Evolutionary conservation across 306 rosid genomes (phyloP).

Genomic region (Arachis stenosperma): DNA sequence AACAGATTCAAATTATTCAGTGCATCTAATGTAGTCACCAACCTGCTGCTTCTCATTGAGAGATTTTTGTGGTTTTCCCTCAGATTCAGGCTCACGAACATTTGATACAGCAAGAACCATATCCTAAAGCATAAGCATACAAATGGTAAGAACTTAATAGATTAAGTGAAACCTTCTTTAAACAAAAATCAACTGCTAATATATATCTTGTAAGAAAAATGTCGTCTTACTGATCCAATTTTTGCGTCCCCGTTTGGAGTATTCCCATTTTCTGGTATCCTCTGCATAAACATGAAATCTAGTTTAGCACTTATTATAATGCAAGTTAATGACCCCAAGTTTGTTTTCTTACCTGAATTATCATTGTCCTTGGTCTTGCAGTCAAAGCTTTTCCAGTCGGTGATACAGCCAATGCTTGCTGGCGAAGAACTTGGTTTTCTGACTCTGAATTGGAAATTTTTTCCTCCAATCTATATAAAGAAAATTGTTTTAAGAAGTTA

Average conservation of each 20-base stretch:
- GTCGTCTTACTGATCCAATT: slow-evolving; percentile 61
- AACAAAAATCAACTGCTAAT: slow-evolving; percentile 1
- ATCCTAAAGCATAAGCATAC: slow-evolving; percentile 59
- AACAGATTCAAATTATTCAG: slow-evolving; percentile 32
- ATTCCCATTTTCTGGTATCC: slow-evolving; percentile 93
- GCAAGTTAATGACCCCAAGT: slow-evolving; percentile 26
- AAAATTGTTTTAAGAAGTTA: slow-evolving; percentile 27
- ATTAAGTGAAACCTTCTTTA: slow-evolving; percentile 25
- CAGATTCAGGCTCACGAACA: slow-evolving; percentile 95
- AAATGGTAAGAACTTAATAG: slow-evolving; percentile 31
- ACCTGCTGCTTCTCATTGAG: slow-evolving; percentile 99
- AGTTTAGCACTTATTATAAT: slow-evolving; percentile 25
- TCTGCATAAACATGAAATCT: slow-evolving; percentile 63
- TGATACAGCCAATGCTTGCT: slow-evolving; percentile 94
- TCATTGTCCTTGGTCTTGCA: slow-evolving; percentile 77
- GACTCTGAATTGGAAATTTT: slow-evolving; percentile 96
- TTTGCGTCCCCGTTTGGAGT: slow-evolving; percentile 75
- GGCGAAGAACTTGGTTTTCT: slow-evolving; percentile 99
- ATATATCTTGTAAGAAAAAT: slow-evolving; percentile 32
- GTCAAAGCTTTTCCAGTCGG: slow-evolving; percentile 85
- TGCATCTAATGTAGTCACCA: slow-evolving; percentile 47
- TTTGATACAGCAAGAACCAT: slow-evolving; percentile 73
- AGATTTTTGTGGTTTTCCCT: slow-evolving; percentile 97
- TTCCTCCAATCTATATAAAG: slow-evolving; percentile 78
- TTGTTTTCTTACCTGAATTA: slow-evolving; percentile 74